Evolutionary conservation across 2,329 filamentous ascomycete genomes (phyloP).

Genomic region (Pseudogymnoascus sp.): DNA sequence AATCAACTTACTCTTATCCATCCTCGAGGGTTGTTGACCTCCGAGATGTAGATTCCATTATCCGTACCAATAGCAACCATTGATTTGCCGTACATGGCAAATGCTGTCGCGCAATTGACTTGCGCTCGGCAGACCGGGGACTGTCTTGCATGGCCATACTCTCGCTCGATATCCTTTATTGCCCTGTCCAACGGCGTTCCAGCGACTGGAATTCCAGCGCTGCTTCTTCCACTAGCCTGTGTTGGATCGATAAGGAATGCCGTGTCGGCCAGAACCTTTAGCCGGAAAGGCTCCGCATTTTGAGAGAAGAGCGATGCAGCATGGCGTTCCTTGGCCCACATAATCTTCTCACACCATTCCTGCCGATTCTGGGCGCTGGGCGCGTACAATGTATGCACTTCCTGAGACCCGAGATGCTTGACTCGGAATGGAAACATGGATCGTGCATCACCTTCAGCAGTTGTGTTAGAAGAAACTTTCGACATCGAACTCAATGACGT

Average conservation of each 20-base stretch:
- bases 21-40: conserved; percentile 78
- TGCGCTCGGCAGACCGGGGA: conserved; percentile 71
- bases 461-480: conserved; percentile 35
- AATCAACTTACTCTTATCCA: conserved; percentile 70
- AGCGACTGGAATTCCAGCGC: conserved; percentile 61
- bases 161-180: conserved; percentile 76
- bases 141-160: conserved; percentile 63
- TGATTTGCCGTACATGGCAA: conserved; percentile 71
- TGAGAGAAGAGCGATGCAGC: conserved; percentile 82
- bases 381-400: conserved; percentile 86
- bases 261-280: conserved; percentile 85
- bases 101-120: conserved; percentile 90
- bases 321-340: conserved; percentile 89
- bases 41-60: conserved; percentile 83
- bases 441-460: conserved; percentile 35
- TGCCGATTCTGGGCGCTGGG: conserved; percentile 63
- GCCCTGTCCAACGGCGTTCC: conserved; percentile 88
- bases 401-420: conserved; percentile 82
- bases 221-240: conserved; percentile 49
- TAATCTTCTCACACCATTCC: conserved; percentile 90
- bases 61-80: conserved; percentile 95
- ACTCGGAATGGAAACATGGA: conserved; percentile 84
- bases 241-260: conserved; percentile 73
- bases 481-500: conserved; percentile 51
- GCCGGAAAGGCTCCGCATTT: conserved; percentile 88